A percentile compares a stretch with the other conserved stretches of the same genome.
Conservation (phyloP, 441 rosid species). For the Raphanus hybrid region DNA sequence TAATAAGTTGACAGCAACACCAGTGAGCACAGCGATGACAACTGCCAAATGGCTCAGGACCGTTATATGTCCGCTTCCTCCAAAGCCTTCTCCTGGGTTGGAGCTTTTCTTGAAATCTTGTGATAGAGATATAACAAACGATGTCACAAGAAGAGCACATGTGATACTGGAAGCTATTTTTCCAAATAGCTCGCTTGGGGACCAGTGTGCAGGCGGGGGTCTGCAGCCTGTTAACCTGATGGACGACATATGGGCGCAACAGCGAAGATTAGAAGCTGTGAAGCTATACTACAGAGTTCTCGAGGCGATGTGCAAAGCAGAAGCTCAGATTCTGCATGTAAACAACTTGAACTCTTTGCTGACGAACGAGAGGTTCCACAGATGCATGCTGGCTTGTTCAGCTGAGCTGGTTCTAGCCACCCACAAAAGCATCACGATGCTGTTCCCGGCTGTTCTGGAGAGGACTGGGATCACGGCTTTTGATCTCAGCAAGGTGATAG, state of each 20-base stretch:
- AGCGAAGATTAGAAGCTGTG: conserved; percentile 81
- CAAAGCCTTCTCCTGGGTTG: conserved; percentile 79
- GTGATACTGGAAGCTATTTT: conserved; percentile 93
- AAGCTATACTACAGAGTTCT: conserved; percentile 93
- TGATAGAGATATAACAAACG: conserved; percentile 80
- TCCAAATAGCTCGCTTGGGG: conserved; percentile 74
- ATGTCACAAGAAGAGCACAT: conserved; percentile 80
- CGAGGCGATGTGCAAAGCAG: conserved; percentile 97
- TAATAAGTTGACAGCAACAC: conserved; percentile 76
- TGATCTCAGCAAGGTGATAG: conserved; percentile 99
- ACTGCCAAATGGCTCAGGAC: conserved; percentile 98
- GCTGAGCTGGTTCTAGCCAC: conserved; percentile 97
- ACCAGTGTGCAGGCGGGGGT: conserved; percentile 65
- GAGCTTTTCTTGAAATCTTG: conserved; percentile 78
- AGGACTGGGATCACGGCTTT: conserved; percentile 98
- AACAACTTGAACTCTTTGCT: conserved; percentile 85
- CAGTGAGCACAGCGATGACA: conserved; percentile 93
- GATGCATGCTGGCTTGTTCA: conserved; percentile 99
- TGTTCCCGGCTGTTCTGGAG: conserved; percentile 96
- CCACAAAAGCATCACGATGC: conserved; percentile 90
- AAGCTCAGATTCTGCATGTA: conserved; percentile 81
- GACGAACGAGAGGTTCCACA: conserved; percentile 97
- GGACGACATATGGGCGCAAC: conserved; percentile 98
- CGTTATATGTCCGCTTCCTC: conserved; percentile 76
- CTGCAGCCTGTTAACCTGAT: conserved; percentile 76